Conservation (phyloP, 192 early-diverging fungal species). For the Podila clonocystis region DNA sequence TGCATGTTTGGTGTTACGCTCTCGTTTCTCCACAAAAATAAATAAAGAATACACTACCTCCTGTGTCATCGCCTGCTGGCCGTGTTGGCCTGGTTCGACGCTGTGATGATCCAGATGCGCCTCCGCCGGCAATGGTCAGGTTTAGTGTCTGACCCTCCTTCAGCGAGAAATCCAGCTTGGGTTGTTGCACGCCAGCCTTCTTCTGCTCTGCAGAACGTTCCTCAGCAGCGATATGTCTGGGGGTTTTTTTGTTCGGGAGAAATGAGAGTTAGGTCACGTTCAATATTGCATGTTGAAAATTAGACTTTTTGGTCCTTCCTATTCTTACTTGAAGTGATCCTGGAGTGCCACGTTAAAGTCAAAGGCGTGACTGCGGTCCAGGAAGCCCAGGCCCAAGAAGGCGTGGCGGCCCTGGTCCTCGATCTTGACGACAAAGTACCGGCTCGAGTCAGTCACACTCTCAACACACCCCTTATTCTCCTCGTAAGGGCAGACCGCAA, state of each 20-base stretch:
- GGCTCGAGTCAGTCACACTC: constrained; percentile 81
- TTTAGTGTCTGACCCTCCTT: constrained; percentile 86
- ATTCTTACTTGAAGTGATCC: constrained; percentile 76
- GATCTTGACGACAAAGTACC: constrained; percentile 89
- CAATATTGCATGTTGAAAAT: background rate
- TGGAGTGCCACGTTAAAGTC: constrained; percentile 93
- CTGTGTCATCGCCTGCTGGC: constrained; percentile 14
- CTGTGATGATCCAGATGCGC: constrained; percentile 16
- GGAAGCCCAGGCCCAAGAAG: constrained; percentile 88
- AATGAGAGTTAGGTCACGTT: background rate
- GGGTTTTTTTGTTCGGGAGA: background rate
- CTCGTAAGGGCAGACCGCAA: constrained; percentile 83
- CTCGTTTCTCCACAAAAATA: no score
- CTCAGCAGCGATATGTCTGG: constrained; percentile 63
- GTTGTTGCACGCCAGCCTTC: constrained; percentile 48
- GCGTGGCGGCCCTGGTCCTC: constrained; percentile 81
- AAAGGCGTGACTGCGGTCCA: constrained; percentile 83
- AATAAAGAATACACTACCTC: constrained; percentile 19
- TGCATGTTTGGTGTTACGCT: no score
- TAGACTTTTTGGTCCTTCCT: background rate
- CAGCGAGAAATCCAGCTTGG: constrained; percentile 79
- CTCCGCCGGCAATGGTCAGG: constrained; percentile 74
- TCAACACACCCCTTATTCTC: constrained; percentile 75
- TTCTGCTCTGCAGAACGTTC: constrained; percentile 49
- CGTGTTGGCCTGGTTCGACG: constrained; percentile 36